These are phyloP conservation scores for Phylloporus scabripes DNA, from an alignment of 768 basidiomycete species.

Conservation along the genomic window DNA sequence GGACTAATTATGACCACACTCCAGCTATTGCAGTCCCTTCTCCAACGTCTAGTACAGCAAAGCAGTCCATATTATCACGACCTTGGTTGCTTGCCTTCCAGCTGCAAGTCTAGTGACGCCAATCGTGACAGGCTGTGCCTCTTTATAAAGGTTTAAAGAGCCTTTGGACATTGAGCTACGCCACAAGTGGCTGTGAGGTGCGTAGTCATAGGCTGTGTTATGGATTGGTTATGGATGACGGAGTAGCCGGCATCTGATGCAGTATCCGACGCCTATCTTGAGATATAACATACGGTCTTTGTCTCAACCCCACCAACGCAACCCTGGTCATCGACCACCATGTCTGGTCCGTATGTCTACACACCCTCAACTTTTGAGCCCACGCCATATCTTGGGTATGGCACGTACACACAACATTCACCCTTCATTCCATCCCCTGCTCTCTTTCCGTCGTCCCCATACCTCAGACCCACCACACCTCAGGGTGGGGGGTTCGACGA, in stretches of 20 bases:
- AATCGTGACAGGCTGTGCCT: conserved; percentile 2
- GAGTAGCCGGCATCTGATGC: conserved; percentile 2
- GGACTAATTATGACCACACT: not conserved
- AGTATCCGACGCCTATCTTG: conserved; percentile 12
- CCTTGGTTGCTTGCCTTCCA: not conserved
- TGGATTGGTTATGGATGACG: not conserved
- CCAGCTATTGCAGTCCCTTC: not conserved
- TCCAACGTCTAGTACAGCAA: not conserved
- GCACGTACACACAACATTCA: conserved; percentile 32
- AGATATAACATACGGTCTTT: conserved; percentile 14
- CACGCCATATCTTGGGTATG: conserved; percentile 32
- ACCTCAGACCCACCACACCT: conserved; percentile 29
- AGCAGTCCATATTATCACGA: not conserved
- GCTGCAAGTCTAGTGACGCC: not conserved
- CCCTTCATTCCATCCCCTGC: conserved; percentile 41
- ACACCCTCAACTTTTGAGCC: conserved; percentile 33
- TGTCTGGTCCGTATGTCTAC: conserved; percentile 42
- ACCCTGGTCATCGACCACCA: conserved; percentile 13
- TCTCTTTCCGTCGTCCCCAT: conserved; percentile 30
- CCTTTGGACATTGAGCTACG: conserved; percentile 2
- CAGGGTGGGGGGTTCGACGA: conserved; percentile 18
- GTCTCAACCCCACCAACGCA: not conserved
- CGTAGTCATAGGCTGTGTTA: conserved; percentile 11
- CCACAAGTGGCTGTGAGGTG: conserved; percentile 18
- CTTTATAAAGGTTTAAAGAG: not conserved